Evolutionary conservation across 1,284 basidiomycete species (phyloP).

Genomic region (Apiotrichum siamense): DNA sequence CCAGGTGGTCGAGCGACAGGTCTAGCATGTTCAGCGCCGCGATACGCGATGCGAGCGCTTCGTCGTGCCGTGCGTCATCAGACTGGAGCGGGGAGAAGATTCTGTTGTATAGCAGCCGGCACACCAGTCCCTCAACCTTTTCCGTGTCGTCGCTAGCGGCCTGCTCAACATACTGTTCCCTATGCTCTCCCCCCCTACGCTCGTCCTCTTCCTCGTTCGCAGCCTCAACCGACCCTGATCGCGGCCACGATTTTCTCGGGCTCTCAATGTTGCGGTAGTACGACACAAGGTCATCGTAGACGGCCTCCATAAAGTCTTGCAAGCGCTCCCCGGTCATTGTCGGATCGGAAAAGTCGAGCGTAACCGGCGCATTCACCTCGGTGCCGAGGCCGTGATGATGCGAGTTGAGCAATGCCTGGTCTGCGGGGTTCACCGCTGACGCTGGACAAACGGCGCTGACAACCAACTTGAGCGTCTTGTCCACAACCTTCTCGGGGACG

Average conservation of each 20-base stretch:
- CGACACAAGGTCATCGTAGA: slow-evolving; percentile 55
- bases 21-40: slow-evolving; percentile 86
- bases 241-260: slow-evolving; percentile 23
- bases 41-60: slow-evolving; percentile 76
- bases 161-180: slow-evolving; percentile 46
- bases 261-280: slow-evolving; percentile 24
- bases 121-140: slow-evolving; percentile 63
- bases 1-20: slow-evolving; percentile 75
- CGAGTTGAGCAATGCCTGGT: slow-evolving; percentile 27
- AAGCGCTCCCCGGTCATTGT: slow-evolving; percentile 54
- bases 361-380: slow-evolving; percentile 1
- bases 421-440: slow-evolving; percentile 4
- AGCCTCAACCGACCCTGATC: slow-evolving; percentile 13
- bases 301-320: slow-evolving; percentile 65
- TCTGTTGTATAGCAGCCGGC: slow-evolving; percentile 65
- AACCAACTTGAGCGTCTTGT: slow-evolving; percentile 52
- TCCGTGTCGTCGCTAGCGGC: slow-evolving; percentile 54
- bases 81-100: slow-evolving; percentile 62
- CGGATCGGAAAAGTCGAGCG: slow-evolving; percentile 37
- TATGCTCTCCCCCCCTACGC: slow-evolving; percentile 3
- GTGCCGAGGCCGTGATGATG: slow-evolving; percentile 16
- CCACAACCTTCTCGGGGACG: slow-evolving; percentile 59
- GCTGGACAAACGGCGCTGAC: slow-evolving; percentile 24
- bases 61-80: slow-evolving; percentile 78
- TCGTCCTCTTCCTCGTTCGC: slow-evolving; percentile 16